Base-by-base conservation (phyloP, 202 grass and related monocot species). In the Saccharum hybrid region DNA sequence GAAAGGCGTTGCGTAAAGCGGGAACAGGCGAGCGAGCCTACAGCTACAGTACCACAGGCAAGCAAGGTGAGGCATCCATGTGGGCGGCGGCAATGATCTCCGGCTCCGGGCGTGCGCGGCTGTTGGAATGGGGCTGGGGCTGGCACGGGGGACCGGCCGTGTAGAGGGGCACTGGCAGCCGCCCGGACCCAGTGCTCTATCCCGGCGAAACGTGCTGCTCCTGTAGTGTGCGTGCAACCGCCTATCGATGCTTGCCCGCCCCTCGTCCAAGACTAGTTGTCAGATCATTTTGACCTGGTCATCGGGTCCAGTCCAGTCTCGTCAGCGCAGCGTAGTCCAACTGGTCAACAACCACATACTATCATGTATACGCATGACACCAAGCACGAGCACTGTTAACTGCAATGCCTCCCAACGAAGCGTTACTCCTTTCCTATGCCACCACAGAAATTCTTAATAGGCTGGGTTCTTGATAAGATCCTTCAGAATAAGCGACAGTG, bases 61-160 rank as follows among this genome's bases (percentile, higher is more conserved):
- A 66, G 48, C 86, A 39, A 48, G 60, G 30, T 46, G 68, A 33
- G 16, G 51, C 63, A 39, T 54, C 54, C 54, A 85, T 76, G 82
- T 57, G 82, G 72, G 64, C 57, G 28, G 66, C 19, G 60, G 23
- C 4, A 63, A 63, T 63, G 3, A 51, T 79, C 28, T n/a, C 39
- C 65, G 65, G n/a, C 66, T 63, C 64, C 73, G 16, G 37, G 63
- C 51, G 76, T n/a, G 18, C 56, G 10, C 19, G 28, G 71, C 59
- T 41, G 60, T 21, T 23, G 71, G 36, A 38, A 28, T 22, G 11
- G 78, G 52, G 8, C 1, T 19, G 14, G 63, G 48, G 45, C 16
- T 34, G 43, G 15, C 6, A 3, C 33, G 31, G 33, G 67, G 33
- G 6, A 19, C 4, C 51, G 6, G 52, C 31, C 63, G 14, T 1